A percentile compares a stretch with the other conserved stretches of the same genome.
Conservation (phyloP, 192 early-diverging fungal genomes). For the Dissophora ornata region DNA sequence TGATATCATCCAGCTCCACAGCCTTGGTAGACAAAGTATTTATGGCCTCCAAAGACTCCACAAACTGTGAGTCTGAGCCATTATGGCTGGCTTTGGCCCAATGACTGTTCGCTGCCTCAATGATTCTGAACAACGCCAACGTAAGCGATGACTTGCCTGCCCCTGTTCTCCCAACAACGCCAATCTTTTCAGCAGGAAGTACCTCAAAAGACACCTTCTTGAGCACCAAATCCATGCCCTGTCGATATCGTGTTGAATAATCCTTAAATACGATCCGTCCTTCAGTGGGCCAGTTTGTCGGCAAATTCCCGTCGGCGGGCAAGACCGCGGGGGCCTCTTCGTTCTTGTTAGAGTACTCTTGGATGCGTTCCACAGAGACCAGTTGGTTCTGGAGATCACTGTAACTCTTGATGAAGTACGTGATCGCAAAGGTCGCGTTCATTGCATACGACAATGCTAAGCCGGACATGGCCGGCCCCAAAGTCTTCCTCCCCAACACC, state of each 20-base stretch:
- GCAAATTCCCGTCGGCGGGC: slow-evolving; percentile 54
- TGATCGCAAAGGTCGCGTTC: slow-evolving; percentile 80
- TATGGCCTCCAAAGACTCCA: too few species aligned
- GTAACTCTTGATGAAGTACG: slow-evolving; percentile 83
- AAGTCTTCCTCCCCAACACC: slow-evolving; percentile 68
- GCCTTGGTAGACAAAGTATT: too few species aligned
- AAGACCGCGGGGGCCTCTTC: slow-evolving; percentile 80
- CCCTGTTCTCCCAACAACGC: slow-evolving; percentile 72
- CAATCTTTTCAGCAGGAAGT: slow-evolving; percentile 70
- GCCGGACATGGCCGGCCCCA: slow-evolving; percentile 73
- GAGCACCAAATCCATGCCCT: slow-evolving; percentile 82
- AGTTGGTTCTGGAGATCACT: slow-evolving; percentile 83
- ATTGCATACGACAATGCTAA: slow-evolving; percentile 75
- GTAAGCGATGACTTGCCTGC: slow-evolving; percentile 65
- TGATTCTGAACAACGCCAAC: slow-evolving; percentile 59
- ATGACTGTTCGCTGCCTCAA: slow-evolving; percentile 56
- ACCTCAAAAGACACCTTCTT: slow-evolving; percentile 66
- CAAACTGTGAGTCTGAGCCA: neutral
- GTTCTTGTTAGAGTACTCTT: slow-evolving; percentile 81
- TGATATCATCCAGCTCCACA: too few species aligned
- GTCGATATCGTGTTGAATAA: slow-evolving; percentile 84
- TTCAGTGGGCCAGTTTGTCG: slow-evolving; percentile 61
- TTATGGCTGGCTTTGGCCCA: slow-evolving; percentile 37
- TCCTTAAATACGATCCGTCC: slow-evolving; percentile 78
- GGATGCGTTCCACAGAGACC: slow-evolving; percentile 56